Percentiles rank a stretch among this genome's conserved stretches.
Evolutionary conservation across 163 green algal genomes (phyloP).

Genomic region (Trebouxia gelatinosa): DNA sequence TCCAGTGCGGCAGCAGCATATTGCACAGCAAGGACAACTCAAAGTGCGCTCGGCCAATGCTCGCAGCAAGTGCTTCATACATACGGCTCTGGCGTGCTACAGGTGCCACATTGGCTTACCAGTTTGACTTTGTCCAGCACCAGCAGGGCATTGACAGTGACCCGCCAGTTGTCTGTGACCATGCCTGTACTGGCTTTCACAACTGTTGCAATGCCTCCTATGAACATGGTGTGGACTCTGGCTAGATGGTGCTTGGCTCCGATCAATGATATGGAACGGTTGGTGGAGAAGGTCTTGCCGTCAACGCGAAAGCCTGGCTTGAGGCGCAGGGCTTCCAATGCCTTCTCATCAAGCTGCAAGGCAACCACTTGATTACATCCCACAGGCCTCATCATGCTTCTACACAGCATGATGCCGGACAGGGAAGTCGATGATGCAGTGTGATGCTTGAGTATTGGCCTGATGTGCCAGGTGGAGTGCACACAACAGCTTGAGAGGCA

Average conservation of each 20-base stretch:
- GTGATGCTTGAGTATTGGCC: neutral
- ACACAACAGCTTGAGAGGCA: neutral
- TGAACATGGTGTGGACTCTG: neutral
- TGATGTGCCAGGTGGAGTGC: neutral
- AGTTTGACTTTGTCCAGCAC: slow-evolving; percentile 1
- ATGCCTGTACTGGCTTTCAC: neutral
- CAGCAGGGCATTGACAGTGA: slow-evolving; percentile 10
- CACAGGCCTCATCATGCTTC: too few species aligned
- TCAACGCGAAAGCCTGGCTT: slow-evolving; percentile 6
- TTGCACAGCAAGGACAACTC: neutral
- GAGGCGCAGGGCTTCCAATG: neutral
- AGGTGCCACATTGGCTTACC: neutral
- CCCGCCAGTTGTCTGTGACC: neutral
- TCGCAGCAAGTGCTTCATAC: too few species aligned
- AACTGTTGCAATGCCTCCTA: neutral
- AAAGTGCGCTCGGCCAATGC: too few species aligned
- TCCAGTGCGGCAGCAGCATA: neutral
- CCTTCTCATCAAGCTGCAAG: neutral
- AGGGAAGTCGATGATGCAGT: neutral
- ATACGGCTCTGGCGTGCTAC: too few species aligned
- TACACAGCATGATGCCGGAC: too few species aligned
- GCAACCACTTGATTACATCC: neutral
- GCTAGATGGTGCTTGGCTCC: neutral
- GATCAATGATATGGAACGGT: neutral
- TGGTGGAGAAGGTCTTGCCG: neutral